Evolutionary conservation across 2,329 filamentous ascomycete species (phyloP).

Genomic region (Diaporthe longicolla): DNA sequence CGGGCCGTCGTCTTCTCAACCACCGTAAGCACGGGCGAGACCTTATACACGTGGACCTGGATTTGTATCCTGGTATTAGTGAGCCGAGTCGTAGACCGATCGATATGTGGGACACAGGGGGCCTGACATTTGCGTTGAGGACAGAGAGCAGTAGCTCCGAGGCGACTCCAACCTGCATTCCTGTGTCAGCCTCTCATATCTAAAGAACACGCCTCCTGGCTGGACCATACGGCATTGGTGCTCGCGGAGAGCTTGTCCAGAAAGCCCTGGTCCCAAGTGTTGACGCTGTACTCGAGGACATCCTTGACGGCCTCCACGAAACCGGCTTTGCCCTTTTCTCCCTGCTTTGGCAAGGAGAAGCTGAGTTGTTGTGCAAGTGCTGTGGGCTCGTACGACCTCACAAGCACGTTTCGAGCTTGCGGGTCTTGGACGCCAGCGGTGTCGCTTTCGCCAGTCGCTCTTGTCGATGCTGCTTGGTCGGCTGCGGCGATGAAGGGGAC

Average conservation of each 20-base stretch:
- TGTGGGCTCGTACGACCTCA: slow-evolving; percentile 73
- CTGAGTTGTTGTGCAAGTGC: slow-evolving; percentile 68
- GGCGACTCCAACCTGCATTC: slow-evolving; percentile 79
- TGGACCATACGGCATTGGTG: slow-evolving; percentile 77
- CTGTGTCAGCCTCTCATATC: neutral
- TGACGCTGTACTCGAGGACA: slow-evolving; percentile 88
- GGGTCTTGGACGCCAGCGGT: slow-evolving; percentile 2
- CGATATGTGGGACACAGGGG: neutral
- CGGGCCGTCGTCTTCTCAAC: slow-evolving; percentile 88
- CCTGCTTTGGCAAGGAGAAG: slow-evolving; percentile 68
- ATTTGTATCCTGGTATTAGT: neutral
- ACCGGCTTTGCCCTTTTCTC: slow-evolving; percentile 77
- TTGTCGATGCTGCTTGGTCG: slow-evolving; percentile 71
- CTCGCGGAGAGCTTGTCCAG: slow-evolving; percentile 93
- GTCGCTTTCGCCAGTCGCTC: slow-evolving; percentile 56
- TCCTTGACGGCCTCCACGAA: slow-evolving; percentile 78
- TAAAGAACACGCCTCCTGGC: neutral
- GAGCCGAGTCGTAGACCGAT: neutral
- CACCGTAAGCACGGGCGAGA: slow-evolving; percentile 87
- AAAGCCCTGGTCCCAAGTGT: slow-evolving; percentile 98
- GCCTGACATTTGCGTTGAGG: slow-evolving; percentile 81
- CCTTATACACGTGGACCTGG: slow-evolving; percentile 89
- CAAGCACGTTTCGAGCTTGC: slow-evolving; percentile 68
- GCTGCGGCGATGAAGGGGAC: slow-evolving; percentile 78
- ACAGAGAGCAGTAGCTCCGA: slow-evolving; percentile 87